A percentile compares a stretch with the other conserved stretches of the same genome.
phyloP scores from a whole-genome alignment of 164 flowering plant genomes.

The Cinnamomum chago region DNA sequence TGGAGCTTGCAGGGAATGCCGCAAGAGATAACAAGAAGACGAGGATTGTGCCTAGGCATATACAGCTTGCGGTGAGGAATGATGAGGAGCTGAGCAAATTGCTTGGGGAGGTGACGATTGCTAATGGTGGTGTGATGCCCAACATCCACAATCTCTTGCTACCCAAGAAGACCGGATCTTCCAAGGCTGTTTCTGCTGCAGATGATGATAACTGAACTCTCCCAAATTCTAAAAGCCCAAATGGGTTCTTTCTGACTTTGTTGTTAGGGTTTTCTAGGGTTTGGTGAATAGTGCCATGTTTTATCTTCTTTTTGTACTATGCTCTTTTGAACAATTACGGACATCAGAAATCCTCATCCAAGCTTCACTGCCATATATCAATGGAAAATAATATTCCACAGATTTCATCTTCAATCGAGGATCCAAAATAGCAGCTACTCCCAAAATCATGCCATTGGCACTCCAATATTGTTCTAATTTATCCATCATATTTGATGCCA shows the following conservation, averaged over 20 bases:
- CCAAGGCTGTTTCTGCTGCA: slow-evolving; percentile 9
- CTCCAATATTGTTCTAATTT: slow-evolving; percentile 66
- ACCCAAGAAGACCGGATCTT: slow-evolving; percentile 18
- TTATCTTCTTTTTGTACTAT: too few species aligned
- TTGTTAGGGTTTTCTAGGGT: too few species aligned
- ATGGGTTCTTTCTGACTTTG: too few species aligned
- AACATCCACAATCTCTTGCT: slow-evolving; percentile 17
- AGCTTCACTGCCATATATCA: slow-evolving; percentile 57
- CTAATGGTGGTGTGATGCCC: slow-evolving; percentile 18
- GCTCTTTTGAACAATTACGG: slow-evolving; percentile 19
- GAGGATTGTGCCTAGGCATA: slow-evolving; percentile 17
- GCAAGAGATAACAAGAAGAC: slow-evolving; percentile 21
- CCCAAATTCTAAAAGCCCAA: too few species aligned
- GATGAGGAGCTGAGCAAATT: slow-evolving; percentile 17
- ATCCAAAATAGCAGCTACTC: slow-evolving; percentile 63
- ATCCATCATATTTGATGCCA: slow-evolving; percentile 51
- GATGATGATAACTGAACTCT: slow-evolving; percentile 10
- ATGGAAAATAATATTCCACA: slow-evolving; percentile 61
- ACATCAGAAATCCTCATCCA: slow-evolving; percentile 38
- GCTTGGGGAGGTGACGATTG: slow-evolving; percentile 14
- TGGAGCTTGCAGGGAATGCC: slow-evolving; percentile 17
- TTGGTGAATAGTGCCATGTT: too few species aligned
- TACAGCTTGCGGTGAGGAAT: slow-evolving; percentile 17
- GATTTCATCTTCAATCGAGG: slow-evolving; percentile 82
- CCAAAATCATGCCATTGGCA: slow-evolving; percentile 47